Evolutionary conservation across 2,329 filamentous ascomycete species (phyloP), one percentile per base, ranked within the genome.

Genomic region (Colletotrichum sp.): DNA sequence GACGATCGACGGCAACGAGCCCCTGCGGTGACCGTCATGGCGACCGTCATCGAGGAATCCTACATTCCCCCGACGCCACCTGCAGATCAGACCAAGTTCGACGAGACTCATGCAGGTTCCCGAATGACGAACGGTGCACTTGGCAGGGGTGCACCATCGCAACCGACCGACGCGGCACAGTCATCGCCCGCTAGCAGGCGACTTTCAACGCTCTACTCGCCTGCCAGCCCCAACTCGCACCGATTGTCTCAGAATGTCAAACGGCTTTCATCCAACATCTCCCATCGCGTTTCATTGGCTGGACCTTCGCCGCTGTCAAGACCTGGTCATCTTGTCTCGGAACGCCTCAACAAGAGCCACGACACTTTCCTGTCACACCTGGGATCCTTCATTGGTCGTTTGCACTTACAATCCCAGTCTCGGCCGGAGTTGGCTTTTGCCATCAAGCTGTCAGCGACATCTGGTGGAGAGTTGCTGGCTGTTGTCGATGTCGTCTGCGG

Each of bases 361-460:
- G 96, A 99, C 85, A 92, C 92, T 9, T 98, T 99, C 81, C 88
- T 99, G 69, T 97, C 96, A 8, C 94, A 96, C 82, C 91, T 99
- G 68, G 96, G 95, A 67, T 98, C 95, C 6, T 98, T 99, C 83
- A 96, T 99, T 82, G 97, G 97, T 18, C 90, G 92, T 49, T 90
- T 98, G 72, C 95, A 98, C 84, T 89, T 98, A 76, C 96, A 98
- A 83, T 97, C 96, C n/a, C 94, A 97, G 77, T 97, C 96, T 9
- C 94, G 95, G 10, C 92, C 94, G 2, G 96, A 98, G 83, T 89
- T 99, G 65, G 92, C 96, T 36, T 87, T 93, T 13, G 96, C 95
- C 18, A 96, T 98, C 64, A 94, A 95, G 82, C 94, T 96, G 82
- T 95, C 96, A 10, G 95, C 96, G 12, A 90, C 92, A 9, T 96